phyloP scores from a whole-genome alignment of 1,284 basidiomycete species.

The Pseudozyma hubeiensis region DNA sequence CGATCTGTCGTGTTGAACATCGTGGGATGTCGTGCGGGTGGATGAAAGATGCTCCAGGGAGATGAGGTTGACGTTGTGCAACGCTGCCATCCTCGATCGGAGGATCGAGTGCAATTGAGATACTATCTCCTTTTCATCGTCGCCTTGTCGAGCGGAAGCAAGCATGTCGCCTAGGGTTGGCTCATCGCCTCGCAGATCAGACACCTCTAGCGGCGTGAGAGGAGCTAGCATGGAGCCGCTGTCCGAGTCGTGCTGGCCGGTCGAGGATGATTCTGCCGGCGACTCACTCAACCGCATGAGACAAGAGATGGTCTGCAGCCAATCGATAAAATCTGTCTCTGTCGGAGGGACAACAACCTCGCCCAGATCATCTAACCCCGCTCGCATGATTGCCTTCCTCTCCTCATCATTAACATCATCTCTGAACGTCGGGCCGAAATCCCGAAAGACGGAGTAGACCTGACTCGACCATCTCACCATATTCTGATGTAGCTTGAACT shows the following conservation, averaged over 20 bases:
- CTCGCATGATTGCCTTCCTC: not conserved
- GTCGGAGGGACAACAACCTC: slow-evolving; percentile 4
- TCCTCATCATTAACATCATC: not conserved
- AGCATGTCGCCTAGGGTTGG: not conserved
- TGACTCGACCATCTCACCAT: slow-evolving; percentile 26
- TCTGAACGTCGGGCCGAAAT: not conserved
- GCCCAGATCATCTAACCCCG: slow-evolving; percentile 11
- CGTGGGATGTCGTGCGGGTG: too few relatives aligned
- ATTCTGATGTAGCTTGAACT: slow-evolving; percentile 12
- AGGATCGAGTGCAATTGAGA: not conserved
- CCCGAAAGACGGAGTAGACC: not conserved
- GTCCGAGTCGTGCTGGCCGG: too few relatives aligned
- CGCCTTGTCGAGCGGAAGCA: not conserved
- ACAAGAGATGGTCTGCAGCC: slow-evolving; percentile 15
- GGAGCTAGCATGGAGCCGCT: not conserved
- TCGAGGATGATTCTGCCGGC: too few relatives aligned
- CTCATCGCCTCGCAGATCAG: not conserved
- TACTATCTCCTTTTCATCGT: not conserved
- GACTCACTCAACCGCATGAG: not conserved
- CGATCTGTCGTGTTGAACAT: not conserved
- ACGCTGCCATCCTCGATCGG: slow-evolving; percentile 9
- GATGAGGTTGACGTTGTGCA: slow-evolving; percentile 29
- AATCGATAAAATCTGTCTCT: slow-evolving; percentile 21
- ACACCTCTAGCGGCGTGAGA: slow-evolving; percentile 1
- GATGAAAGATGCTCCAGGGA: not conserved